These are phyloP conservation scores for Irpex sp. DNA, from an alignment of 1,284 basidiomycete species.

Conservation along the genomic window DNA sequence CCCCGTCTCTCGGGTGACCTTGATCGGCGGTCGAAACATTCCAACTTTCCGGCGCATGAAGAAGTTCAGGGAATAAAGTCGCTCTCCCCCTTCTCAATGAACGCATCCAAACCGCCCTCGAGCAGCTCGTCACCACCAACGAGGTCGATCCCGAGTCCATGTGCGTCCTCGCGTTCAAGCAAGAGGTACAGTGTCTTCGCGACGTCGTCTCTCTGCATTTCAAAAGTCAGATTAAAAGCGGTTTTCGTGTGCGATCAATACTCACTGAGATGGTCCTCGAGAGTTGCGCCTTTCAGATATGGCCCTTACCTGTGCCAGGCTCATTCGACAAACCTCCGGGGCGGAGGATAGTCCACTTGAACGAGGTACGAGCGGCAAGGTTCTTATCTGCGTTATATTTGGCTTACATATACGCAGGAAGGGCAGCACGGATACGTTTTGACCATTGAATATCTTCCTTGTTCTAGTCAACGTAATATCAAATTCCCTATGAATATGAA, in stretches of 20 bases:
- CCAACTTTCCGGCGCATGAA: too few species aligned
- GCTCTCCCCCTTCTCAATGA: too few species aligned
- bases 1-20: too few species aligned
- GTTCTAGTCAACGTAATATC: conserved; percentile 35
- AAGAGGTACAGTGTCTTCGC: too few species aligned
- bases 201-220: conserved; percentile 53
- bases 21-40: too few species aligned
- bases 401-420: conserved; percentile 49
- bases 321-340: conserved; percentile 55
- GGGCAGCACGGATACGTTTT: conserved; percentile 38
- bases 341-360: conserved; percentile 69
- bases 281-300: conserved; percentile 53
- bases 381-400: conserved; percentile 72
- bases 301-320: conserved; percentile 46
- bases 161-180: too few species aligned
- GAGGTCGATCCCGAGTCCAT: too few species aligned
- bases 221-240: too few species aligned
- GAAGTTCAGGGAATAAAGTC: too few species aligned
- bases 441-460: conserved; percentile 42
- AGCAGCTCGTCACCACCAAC: too few species aligned
- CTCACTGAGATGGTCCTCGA: conserved; percentile 40
- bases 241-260: too few species aligned
- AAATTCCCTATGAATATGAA: conserved; percentile 36
- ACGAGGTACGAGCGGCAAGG: conserved; percentile 48
- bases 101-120: too few species aligned